A percentile compares a stretch with the other conserved stretches of the same genome.
Evolutionary conservation across 2,329 filamentous ascomycete genomes (phyloP).

Genomic region (Phyllosticta citrichinensis): DNA sequence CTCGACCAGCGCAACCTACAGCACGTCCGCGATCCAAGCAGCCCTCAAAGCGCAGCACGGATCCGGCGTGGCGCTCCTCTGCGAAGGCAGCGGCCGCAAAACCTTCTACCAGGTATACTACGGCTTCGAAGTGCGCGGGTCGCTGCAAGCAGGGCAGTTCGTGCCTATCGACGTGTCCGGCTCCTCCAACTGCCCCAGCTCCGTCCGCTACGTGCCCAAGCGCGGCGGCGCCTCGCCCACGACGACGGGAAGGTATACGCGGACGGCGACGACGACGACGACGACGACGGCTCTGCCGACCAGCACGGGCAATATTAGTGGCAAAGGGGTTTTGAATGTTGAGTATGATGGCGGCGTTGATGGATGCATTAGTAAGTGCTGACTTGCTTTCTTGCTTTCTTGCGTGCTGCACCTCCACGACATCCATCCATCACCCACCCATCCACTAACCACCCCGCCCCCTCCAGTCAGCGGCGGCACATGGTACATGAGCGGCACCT

Average conservation of each 20-base stretch:
- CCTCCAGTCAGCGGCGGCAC: conserved; percentile 44
- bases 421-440: too few species aligned
- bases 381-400: not conserved
- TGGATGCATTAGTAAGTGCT: conserved; percentile 48
- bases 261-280: conserved; percentile 25
- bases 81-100: conserved; percentile 26
- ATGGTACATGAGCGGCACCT: conserved; percentile 59
- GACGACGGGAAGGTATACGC: conserved; percentile 16
- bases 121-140: conserved; percentile 53
- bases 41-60: conserved; percentile 45
- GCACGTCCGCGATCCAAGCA: conserved; percentile 46
- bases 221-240: conserved; percentile 23
- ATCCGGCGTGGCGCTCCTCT: conserved; percentile 51
- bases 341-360: conserved; percentile 36
- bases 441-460: not conserved
- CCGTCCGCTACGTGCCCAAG: conserved; percentile 57
- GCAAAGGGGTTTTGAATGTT: conserved; percentile 52
- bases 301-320: conserved; percentile 36
- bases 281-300: conserved; percentile 15
- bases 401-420: not conserved
- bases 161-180: conserved; percentile 48
- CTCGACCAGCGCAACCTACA: conserved; percentile 48
- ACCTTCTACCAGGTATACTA: conserved; percentile 48
- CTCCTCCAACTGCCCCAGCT: conserved; percentile 51
- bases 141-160: conserved; percentile 51